Evolutionary conservation across 2,329 filamentous ascomycete genomes (phyloP).

Genomic region (Penicillium sp.): DNA sequence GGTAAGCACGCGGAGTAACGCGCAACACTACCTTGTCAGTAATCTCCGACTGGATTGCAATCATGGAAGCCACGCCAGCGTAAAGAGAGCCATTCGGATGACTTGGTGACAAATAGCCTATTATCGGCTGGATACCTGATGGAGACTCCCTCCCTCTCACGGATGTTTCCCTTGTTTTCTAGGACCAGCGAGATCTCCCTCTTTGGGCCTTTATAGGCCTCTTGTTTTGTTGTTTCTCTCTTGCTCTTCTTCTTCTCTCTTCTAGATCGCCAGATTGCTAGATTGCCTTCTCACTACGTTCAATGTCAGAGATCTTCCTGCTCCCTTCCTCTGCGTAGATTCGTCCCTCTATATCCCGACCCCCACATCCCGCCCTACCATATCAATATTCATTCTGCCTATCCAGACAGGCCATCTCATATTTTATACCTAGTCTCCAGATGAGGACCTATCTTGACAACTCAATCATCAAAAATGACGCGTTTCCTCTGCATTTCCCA

Average conservation of each 20-base stretch:
- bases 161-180: too few relatives aligned
- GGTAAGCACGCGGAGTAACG: slow-evolving; percentile 22
- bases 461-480: not conserved
- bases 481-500: not conserved
- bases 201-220: too few relatives aligned
- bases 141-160: too few relatives aligned
- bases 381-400: not conserved
- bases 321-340: too few relatives aligned
- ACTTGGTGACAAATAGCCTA: slow-evolving; percentile 7
- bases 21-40: not conserved
- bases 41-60: not conserved
- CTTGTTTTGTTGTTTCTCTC: too few relatives aligned
- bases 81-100: slow-evolving; percentile 8
- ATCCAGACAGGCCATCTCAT: not conserved
- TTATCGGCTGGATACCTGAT: not conserved
- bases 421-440: not conserved
- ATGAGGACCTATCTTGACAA: not conserved
- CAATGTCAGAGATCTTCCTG: too few relatives aligned
- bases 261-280: too few relatives aligned
- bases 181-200: too few relatives aligned
- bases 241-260: too few relatives aligned
- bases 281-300: too few relatives aligned
- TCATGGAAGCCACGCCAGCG: not conserved
- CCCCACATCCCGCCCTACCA: too few relatives aligned
- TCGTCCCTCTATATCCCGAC: too few relatives aligned